Evolutionary conservation across 176 grass and related monocot genomes (phyloP), one percentile per base, ranked within the genome.

Genomic region (Oryza nivara): DNA sequence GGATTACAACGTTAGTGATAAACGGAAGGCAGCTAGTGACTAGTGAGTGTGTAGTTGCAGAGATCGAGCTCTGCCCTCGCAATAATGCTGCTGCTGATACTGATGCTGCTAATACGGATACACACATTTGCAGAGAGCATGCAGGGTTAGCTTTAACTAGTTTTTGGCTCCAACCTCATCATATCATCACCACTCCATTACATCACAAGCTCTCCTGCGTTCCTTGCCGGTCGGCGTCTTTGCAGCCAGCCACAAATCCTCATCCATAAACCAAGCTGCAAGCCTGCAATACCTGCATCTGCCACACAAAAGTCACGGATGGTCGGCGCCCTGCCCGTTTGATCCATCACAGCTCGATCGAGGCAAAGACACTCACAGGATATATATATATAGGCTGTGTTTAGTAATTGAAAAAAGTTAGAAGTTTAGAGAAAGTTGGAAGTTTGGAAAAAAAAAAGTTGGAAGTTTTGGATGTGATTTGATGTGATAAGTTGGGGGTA

Each of bases 271-370:
- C 32, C 20, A 40, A 58, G 48, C 46, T 54, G 11, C 10, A 38
- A 4, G 38, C 25, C 20, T 43, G 80, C 35, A 36, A 36, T 36
- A 36, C 35, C 3, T 30, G 70, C 36, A 6, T 4, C 69, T 47
- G 36, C 46, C 80, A 15, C 25, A 28, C 23, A 48, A 40, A 65
- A 9, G 56, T 83, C 69, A 74, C 41, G 40, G 56, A 65, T 51
- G 81, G 71, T 70, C 47, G 45, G 66, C 38, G 79, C 66, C 45
- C 66, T 75, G 72, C 43, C 30, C 30, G 15, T 22, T 30, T 46
- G 36, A 38, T 38, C 12, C 43, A 52, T 2, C 23, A n/a, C 22
- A 32, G 23, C 23, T 26, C 65, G 40, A 14, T 68, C 70, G n/a
- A 48, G 44, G 48, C 65, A 32, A 80, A 80, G 35, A 36, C 35